Conservation (phyloP, 148 eudicot species). For the Suaeda aralocaspica region DNA sequence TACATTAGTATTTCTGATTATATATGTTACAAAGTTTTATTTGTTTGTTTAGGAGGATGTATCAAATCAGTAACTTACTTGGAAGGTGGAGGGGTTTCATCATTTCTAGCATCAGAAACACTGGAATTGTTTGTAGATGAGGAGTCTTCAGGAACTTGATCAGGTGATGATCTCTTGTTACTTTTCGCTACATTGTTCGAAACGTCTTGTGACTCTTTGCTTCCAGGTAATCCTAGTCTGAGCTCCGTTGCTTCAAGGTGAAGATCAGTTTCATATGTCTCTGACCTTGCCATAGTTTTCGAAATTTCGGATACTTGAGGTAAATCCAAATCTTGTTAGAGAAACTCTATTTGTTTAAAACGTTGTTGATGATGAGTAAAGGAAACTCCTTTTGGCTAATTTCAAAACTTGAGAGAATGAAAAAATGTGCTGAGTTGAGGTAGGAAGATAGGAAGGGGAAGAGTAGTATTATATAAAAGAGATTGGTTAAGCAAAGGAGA, state of each 20-base stretch:
- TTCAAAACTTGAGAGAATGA: conserved; percentile 16
- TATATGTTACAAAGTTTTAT: too few species aligned
- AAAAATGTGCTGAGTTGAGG: conserved; percentile 18
- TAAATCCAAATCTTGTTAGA: conserved; percentile 19
- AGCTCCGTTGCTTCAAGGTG: conserved; percentile 63
- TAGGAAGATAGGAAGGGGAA: conserved; percentile 23
- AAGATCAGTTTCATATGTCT: conserved; percentile 27
- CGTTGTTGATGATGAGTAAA: background rate
- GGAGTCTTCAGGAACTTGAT: conserved; percentile 30
- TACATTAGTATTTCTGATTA: background rate
- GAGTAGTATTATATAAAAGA: conserved; percentile 21
- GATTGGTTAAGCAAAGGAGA: conserved; percentile 24
- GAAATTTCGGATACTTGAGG: background rate
- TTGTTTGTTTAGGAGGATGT: background rate
- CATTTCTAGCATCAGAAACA: conserved; percentile 29
- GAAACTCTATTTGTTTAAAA: conserved; percentile 7
- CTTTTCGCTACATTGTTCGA: conserved; percentile 9
- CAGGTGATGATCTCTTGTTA: conserved; percentile 49
- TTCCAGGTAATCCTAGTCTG: conserved; percentile 61
- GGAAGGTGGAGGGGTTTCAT: conserved; percentile 42
- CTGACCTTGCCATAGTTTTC: conserved; percentile 32
- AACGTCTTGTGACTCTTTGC: conserved; percentile 27
- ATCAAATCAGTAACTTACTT: conserved; percentile 52
- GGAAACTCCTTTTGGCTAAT: conserved; percentile 17
- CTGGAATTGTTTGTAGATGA: conserved; percentile 31